phyloP scores from a whole-genome alignment of 192 early-diverging fungal species.

The Podila verticillata region DNA sequence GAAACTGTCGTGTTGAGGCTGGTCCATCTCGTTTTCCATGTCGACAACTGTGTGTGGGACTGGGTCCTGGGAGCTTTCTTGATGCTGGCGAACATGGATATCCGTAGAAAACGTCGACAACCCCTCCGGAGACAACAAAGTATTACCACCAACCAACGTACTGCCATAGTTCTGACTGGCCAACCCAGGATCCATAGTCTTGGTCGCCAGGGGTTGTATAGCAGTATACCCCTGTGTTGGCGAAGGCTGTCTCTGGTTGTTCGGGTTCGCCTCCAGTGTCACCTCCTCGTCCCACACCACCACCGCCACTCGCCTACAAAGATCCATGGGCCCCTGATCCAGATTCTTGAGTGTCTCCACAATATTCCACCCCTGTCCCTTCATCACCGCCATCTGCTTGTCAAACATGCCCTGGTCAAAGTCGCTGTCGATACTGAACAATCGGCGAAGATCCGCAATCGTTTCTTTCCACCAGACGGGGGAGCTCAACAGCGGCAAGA shows the following conservation, averaged over 20 bases:
- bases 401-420: slow-evolving; percentile 86
- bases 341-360: slow-evolving; percentile 71
- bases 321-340: slow-evolving; percentile 62
- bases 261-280: slow-evolving; percentile 12
- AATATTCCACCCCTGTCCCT: slow-evolving; percentile 89
- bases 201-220: slow-evolving; percentile 25
- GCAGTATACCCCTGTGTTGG: slow-evolving; percentile 19
- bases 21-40: slow-evolving; percentile 2
- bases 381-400: slow-evolving; percentile 83
- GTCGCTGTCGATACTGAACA: slow-evolving; percentile 79
- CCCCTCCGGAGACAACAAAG: slow-evolving; percentile 15
- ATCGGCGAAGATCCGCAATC: slow-evolving; percentile 66
- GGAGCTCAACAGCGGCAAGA: slow-evolving; percentile 74
- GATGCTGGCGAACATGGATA: slow-evolving; percentile 6
- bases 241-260: not conserved
- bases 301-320: slow-evolving; percentile 54
- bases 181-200: slow-evolving; percentile 25
- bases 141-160: slow-evolving; percentile 4
- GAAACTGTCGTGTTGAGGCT: slow-evolving; percentile 23
- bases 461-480: slow-evolving; percentile 85
- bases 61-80: not conserved
- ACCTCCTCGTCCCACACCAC: slow-evolving; percentile 65
- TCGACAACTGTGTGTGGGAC: slow-evolving; percentile 14
- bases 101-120: slow-evolving; percentile 33
- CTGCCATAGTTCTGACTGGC: slow-evolving; percentile 30